These are phyloP conservation scores for Phytophthora agathidicida DNA, from an alignment of 352 stramenopile genomes.

Conservation along the genomic window DNA sequence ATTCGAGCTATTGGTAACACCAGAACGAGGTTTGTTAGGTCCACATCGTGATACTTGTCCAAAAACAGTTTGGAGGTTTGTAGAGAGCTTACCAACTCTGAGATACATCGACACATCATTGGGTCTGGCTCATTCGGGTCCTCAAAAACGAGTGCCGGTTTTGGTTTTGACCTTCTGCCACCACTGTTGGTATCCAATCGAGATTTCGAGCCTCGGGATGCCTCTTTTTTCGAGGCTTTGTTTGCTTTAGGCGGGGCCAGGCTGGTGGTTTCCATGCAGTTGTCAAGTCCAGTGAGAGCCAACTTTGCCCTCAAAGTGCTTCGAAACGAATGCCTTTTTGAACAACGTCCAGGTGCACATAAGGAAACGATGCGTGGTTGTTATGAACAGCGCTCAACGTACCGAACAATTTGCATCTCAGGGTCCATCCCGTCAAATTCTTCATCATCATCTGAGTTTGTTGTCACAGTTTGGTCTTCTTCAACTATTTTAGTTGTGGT, in stretches of 20 bases:
- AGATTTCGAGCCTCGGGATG: conserved; percentile 4
- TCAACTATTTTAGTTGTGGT: background rate
- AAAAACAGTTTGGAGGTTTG: too few species aligned
- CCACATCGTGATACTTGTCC: too few species aligned
- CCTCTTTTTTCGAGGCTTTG: background rate
- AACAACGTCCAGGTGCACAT: too few species aligned
- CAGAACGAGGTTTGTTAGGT: too few species aligned
- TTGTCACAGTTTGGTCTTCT: background rate
- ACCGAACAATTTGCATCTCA: conserved; percentile 41
- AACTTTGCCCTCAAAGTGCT: conserved; percentile 35
- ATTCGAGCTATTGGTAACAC: conserved; percentile 25
- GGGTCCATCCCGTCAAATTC: conserved; percentile 9
- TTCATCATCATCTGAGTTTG: background rate
- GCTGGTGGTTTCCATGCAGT: conserved; percentile 10
- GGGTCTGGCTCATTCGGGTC: conserved; percentile 30
- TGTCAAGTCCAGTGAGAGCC: conserved; percentile 19
- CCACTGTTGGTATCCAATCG: background rate
- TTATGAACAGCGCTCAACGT: too few species aligned
- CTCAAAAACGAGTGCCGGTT: background rate
- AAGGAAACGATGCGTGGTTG: too few species aligned
- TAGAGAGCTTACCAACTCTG: conserved; percentile 29
- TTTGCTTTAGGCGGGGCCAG: background rate
- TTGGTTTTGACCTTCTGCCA: conserved; percentile 5
- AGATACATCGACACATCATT: conserved; percentile 41
- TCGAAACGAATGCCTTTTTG: conserved; percentile 40